Conservation (phyloP, 140 eudicot species). For the Senecio squalidus region DNA sequence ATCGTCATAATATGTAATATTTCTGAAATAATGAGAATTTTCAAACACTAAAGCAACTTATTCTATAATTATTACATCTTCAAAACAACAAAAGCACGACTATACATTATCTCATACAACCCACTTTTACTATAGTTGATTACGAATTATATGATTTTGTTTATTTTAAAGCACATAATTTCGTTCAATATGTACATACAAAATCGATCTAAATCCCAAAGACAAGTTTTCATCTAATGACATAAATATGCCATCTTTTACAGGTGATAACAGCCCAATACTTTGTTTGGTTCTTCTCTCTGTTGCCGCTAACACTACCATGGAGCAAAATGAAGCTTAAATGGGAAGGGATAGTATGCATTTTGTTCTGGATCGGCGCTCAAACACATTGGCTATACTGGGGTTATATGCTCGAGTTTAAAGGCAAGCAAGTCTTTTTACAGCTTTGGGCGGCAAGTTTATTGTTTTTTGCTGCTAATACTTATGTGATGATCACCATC, state of each 20-base stretch:
- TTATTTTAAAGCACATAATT: not conserved
- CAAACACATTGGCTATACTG: constrained; percentile 91
- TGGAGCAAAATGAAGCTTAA: constrained; percentile 87
- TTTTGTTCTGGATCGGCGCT: constrained; percentile 73
- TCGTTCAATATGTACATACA: not conserved
- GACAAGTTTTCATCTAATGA: not conserved
- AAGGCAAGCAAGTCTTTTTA: constrained; percentile 81
- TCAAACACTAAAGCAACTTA: no score
- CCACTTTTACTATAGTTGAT: not conserved
- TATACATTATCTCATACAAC: not conserved
- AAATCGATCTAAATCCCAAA: not conserved
- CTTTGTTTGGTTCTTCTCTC: constrained; percentile 93
- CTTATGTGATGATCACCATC: constrained; percentile 48
- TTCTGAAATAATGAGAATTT: not conserved
- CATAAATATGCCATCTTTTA: constrained; percentile 4
- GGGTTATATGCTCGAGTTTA: constrained; percentile 93
- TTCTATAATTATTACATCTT: no score
- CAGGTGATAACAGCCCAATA: constrained; percentile 98
- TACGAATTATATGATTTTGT: not conserved
- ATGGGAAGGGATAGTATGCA: constrained; percentile 68
- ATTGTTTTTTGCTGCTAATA: constrained; percentile 77
- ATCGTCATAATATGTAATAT: no score
- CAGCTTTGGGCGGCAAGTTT: constrained; percentile 89
- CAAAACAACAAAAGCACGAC: not conserved
- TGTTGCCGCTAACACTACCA: constrained; percentile 75